Percentiles rank a stretch among this genome's conserved stretches.
Evolutionary conservation across 2,329 filamentous ascomycete genomes (phyloP).

Genomic region (Botrytis elliptica): DNA sequence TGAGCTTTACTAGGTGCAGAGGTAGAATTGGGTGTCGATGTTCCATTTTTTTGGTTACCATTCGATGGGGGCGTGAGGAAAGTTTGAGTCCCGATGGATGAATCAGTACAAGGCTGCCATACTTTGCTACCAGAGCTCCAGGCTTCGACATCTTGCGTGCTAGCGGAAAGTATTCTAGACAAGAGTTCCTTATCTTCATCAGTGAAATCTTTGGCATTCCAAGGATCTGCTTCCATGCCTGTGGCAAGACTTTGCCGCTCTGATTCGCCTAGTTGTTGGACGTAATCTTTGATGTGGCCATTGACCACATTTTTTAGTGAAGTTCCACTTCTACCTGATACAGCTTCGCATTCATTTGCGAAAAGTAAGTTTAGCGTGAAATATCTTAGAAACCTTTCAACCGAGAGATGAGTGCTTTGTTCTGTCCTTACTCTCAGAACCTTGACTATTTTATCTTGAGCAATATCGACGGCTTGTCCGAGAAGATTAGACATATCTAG

Average conservation of each 20-base stretch:
- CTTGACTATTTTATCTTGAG: slow-evolving; percentile 74
- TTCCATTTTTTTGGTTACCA: slow-evolving; percentile 43
- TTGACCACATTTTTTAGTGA: slow-evolving; percentile 78
- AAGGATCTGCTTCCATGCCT: slow-evolving; percentile 77
- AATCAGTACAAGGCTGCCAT: slow-evolving; percentile 47
- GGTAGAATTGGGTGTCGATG: slow-evolving; percentile 22
- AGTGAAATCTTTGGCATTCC: slow-evolving; percentile 74
- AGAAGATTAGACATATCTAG: slow-evolving; percentile 76
- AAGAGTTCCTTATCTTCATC: slow-evolving; percentile 60
- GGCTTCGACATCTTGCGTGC: slow-evolving; percentile 65
- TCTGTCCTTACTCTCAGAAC: slow-evolving; percentile 75
- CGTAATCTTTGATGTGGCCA: slow-evolving; percentile 77
- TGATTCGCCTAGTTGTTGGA: slow-evolving; percentile 66
- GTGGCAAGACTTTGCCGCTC: slow-evolving; percentile 74
- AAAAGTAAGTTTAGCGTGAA: slow-evolving; percentile 81
- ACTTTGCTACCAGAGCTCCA: slow-evolving; percentile 64
- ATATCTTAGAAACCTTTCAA: slow-evolving; percentile 73
- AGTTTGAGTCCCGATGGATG: slow-evolving; percentile 28
- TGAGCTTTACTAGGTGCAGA: slow-evolving; percentile 55
- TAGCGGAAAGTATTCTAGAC: slow-evolving; percentile 64
- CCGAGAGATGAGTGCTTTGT: slow-evolving; percentile 65
- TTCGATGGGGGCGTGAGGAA: slow-evolving; percentile 14
- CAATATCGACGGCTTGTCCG: slow-evolving; percentile 76
- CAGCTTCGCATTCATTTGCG: slow-evolving; percentile 81
- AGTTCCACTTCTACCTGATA: slow-evolving; percentile 75